Conservation (phyloP, 2,329 filamentous ascomycete species). For the Sclerotinia glacialis region DNA sequence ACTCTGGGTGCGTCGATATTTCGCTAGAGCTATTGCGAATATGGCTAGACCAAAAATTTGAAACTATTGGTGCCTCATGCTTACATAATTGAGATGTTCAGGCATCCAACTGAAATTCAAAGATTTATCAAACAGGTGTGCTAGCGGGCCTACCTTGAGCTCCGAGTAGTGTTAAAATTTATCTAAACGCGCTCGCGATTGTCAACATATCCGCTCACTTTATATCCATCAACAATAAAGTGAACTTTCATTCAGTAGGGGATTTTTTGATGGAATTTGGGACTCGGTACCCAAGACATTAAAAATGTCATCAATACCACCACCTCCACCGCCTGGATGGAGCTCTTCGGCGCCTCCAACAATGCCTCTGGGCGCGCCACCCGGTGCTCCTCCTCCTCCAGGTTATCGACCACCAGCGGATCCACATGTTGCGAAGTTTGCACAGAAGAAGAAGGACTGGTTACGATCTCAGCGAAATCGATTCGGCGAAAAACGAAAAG, state of each 20-base stretch:
- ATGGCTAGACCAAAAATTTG: constrained; percentile 2
- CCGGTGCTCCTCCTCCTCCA: constrained; percentile 69
- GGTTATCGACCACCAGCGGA: constrained; percentile 79
- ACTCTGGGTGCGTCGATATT: constrained; percentile 17
- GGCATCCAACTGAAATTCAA: constrained; percentile 13
- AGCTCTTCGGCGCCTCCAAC: constrained; percentile 50
- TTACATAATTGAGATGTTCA: not conserved
- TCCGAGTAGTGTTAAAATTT: constrained; percentile 16
- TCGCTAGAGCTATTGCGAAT: constrained; percentile 21
- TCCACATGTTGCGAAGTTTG: constrained; percentile 87
- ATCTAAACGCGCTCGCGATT: constrained; percentile 20
- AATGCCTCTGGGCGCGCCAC: constrained; percentile 47
- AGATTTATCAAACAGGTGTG: constrained; percentile 6
- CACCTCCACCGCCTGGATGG: constrained; percentile 69
- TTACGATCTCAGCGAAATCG: constrained; percentile 84
- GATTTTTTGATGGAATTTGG: constrained; percentile 31
- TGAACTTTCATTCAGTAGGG: constrained; percentile 18
- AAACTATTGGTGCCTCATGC: not conserved
- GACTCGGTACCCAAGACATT: constrained; percentile 29
- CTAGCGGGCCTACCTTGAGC: constrained; percentile 19
- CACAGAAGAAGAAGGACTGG: constrained; percentile 99
- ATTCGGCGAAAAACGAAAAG: constrained; percentile 95
- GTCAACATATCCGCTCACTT: constrained; percentile 13
- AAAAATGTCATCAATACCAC: constrained; percentile 58
- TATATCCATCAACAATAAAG: constrained; percentile 17